Base-by-base conservation (phyloP, 2,329 filamentous ascomycete species). In the Fusarium musae region DNA sequence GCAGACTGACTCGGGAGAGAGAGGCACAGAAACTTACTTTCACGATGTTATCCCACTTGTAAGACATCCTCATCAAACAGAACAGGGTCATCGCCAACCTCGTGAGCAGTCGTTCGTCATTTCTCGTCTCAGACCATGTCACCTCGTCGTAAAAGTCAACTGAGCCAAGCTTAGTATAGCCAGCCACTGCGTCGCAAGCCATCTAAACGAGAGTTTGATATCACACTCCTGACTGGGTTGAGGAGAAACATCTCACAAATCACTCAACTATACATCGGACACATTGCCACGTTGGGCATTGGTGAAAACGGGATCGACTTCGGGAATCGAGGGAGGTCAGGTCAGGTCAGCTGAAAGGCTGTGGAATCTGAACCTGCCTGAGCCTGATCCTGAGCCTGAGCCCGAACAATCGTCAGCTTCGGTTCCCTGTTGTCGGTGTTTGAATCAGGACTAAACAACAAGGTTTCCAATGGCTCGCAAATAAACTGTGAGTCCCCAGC, bases 111-210 rank as follows among this genome's bases (percentile, higher is more conserved):
- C 50, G 37, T 47, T 58, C 39, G 57, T 58, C 43, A 70, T 42
- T 50, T 39, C 70, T 59, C 54, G 62, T 67, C 72, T 72, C 70
- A 66, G 57, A 57, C 72, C 60, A 62, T 76, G 67, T 73, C 67
- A 69, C 63, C 57, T 77, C 36, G 39, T 34, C 49, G 60, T 72
- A 57, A 60, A 43, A 62, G 63, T 59, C 57, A 64, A 50, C 49
- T 36, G 56, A 70, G 46, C 56, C 57, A 62, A 64, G 53, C 46
- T 52, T 58, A 47, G 57, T 42, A 58, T 47, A 60, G 56, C 47
- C 44, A 44, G 43, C 46, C 61, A 60, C 44, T 49, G 69, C 37
- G 54, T 64, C 30, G 62, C 52, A 68, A 57, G 30, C 43, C 49
- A 53, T 70, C 43, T 60, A 62, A 46, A 56, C 66, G 40, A 63